phyloP scores from a whole-genome alignment of 2,329 filamentous ascomycete species.

The Beauveria australis region DNA sequence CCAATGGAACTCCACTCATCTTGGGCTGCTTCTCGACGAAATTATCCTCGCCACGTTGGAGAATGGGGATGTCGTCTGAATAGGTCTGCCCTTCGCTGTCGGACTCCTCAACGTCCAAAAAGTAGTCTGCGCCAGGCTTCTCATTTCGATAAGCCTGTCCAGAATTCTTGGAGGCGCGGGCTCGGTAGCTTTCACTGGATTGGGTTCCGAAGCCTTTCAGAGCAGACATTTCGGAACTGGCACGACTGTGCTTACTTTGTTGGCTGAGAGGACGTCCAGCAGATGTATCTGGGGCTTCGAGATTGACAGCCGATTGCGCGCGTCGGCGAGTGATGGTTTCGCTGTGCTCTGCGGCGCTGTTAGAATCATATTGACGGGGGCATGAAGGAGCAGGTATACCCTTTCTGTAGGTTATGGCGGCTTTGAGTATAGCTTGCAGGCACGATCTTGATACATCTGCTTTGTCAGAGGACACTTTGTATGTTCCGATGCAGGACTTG shows the following conservation, averaged over 20 bases:
- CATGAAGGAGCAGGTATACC: constrained; percentile 38
- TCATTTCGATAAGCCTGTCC: constrained; percentile 42
- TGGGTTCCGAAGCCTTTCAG: constrained; percentile 45
- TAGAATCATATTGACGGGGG: neutral
- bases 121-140: constrained; percentile 41
- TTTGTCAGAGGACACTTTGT: constrained; percentile 62
- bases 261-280: constrained; percentile 48
- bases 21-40: constrained; percentile 43
- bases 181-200: constrained; percentile 29
- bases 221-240: constrained; percentile 62
- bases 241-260: constrained; percentile 59
- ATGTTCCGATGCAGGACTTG: constrained; percentile 61
- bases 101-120: constrained; percentile 62
- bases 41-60: constrained; percentile 58
- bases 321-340: constrained; percentile 43
- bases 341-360: constrained; percentile 26
- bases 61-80: constrained; percentile 58
- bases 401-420: constrained; percentile 58
- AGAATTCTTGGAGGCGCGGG: constrained; percentile 25
- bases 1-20: constrained; percentile 47
- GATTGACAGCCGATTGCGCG: constrained; percentile 53
- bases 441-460: constrained; percentile 68
- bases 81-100: constrained; percentile 58
- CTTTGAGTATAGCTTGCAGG: constrained; percentile 65
- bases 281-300: constrained; percentile 46